These are phyloP conservation scores for Russula lepida DNA, from an alignment of 768 basidiomycete species.

Conservation along the genomic window DNA sequence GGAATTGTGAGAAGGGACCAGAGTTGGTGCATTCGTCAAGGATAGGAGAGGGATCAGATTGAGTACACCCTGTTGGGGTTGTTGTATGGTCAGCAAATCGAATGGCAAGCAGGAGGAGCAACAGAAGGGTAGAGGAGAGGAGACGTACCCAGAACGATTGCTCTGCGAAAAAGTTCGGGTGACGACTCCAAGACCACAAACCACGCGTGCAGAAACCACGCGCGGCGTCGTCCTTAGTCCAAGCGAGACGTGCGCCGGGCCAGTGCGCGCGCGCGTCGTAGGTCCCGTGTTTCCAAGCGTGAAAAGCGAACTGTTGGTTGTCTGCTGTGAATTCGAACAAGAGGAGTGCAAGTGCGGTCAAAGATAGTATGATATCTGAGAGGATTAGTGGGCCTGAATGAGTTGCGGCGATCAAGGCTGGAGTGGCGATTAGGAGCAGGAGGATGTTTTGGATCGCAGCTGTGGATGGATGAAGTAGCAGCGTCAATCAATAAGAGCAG, in stretches of 20 bases:
- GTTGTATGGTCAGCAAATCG: neutral
- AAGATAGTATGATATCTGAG: constrained; percentile 57
- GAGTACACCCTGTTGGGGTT: constrained; percentile 56
- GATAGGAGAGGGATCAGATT: constrained; percentile 57
- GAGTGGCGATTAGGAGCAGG: constrained; percentile 61
- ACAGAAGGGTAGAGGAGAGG: neutral
- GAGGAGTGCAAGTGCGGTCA: constrained; percentile 49
- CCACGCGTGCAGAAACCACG: constrained; percentile 83
- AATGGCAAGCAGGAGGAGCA: no score
- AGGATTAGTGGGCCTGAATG: constrained; percentile 43
- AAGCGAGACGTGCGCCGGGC: constrained; percentile 55
- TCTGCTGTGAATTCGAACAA: constrained; percentile 77
- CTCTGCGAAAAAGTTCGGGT: constrained; percentile 91
- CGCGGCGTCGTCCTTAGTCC: constrained; percentile 57
- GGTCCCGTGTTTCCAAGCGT: constrained; percentile 58
- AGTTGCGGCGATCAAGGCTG: constrained; percentile 45
- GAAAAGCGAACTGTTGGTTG: constrained; percentile 85
- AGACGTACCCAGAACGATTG: constrained; percentile 69
- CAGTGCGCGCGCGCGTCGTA: constrained; percentile 34
- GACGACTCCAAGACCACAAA: constrained; percentile 79
- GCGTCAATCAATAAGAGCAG: neutral
- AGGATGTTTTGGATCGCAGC: constrained; percentile 74
- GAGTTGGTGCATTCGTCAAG: constrained; percentile 22
- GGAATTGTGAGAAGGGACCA: constrained; percentile 21
- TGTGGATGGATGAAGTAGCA: constrained; percentile 19